Evolutionary conservation across 257 asterid genomes (phyloP), one percentile per base, ranked within the genome.

Genomic region (Verbena officinalis): DNA sequence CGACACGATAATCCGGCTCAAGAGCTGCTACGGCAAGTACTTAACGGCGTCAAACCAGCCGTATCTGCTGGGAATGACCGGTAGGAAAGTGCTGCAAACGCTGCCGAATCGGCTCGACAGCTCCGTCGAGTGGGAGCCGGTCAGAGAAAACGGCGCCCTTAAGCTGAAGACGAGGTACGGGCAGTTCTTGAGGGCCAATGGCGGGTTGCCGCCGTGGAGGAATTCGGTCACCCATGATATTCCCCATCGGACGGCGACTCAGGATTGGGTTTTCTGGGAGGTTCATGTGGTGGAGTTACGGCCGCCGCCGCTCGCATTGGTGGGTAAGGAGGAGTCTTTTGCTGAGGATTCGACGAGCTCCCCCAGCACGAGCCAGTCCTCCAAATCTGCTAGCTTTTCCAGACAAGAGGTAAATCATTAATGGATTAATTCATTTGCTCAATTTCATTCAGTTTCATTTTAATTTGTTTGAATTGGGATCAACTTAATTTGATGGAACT

Each of bases 71-170:
- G 95, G 97, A 9, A 77, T 84, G 95, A 90, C 99, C 1, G 97
- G 97, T 5, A 76, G 79, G 19, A 88, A 88, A 42, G 99, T 83
- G 39, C 46, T 68, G 15, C 99, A 90, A 77, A 84, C 93, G 9
- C 39, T 46, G 3, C 96, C 99, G 1, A 34, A 33, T 0, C 75
- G 92, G 23, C 89, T 90, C 58, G 97, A 94, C 59, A 86, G 95
- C 56, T 94, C 96, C 12, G 76, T 94, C 53, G 92, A 90, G 74
- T 94, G 99, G 99, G 99, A 94, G 74, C 99, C 99, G 36, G 70
- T 94, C 56, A 69, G 68, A 50, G 95, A 88, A 5, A 87, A 81
- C 42, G 79, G 80, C 60, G 78, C 74, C 59, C 85, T 94, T 2
- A 88, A 86, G 96, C 59, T 94, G 34, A 94, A 81, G 76, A 94